phyloP scores from a whole-genome alignment of 2,329 filamentous ascomycete species.

The Dothideomycetes sp. region DNA sequence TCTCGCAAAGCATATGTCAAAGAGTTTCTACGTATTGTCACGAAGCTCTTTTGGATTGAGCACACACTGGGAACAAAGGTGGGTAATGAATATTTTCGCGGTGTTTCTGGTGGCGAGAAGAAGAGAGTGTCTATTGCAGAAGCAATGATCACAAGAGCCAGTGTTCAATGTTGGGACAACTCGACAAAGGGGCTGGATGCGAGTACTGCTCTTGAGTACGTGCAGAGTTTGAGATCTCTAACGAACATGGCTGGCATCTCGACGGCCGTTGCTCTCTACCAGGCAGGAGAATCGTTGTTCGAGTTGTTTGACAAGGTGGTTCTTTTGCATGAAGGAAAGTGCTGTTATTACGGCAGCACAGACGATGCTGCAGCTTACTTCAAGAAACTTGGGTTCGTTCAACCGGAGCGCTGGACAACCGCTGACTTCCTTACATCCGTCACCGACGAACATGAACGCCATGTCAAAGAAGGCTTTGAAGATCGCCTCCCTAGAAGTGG shows the following conservation, averaged over 20 bases:
- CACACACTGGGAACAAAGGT: conserved; percentile 80
- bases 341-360: conserved; percentile 66
- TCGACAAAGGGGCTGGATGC: conserved; percentile 40
- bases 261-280: conserved; percentile 79
- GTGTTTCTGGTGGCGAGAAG: conserved; percentile 48
- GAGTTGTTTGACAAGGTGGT: conserved; percentile 73
- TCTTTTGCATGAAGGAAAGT: conserved; percentile 65
- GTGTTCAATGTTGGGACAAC: conserved; percentile 37
- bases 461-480: conserved; percentile 60
- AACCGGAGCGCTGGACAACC: conserved; percentile 68
- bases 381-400: conserved; percentile 64
- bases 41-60: conserved; percentile 78
- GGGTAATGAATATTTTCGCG: conserved; percentile 71
- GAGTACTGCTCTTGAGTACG: conserved; percentile 41
- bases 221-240: conserved; percentile 45
- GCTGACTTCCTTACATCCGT: conserved; percentile 76
- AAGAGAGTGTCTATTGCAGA: conserved; percentile 43
- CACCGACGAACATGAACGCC: conserved; percentile 74
- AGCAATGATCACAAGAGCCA: conserved; percentile 37
- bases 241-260: conserved; percentile 77
- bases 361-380: conserved; percentile 64
- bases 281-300: conserved; percentile 60
- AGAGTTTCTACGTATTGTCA: conserved; percentile 55
- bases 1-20: conserved; percentile 70
- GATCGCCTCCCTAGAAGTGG: conserved; percentile 61